Percentiles rank a stretch among this genome's conserved stretches.
Conservation (phyloP, 2,329 filamentous ascomycete species). For the Didymosphaeria variabile region DNA sequence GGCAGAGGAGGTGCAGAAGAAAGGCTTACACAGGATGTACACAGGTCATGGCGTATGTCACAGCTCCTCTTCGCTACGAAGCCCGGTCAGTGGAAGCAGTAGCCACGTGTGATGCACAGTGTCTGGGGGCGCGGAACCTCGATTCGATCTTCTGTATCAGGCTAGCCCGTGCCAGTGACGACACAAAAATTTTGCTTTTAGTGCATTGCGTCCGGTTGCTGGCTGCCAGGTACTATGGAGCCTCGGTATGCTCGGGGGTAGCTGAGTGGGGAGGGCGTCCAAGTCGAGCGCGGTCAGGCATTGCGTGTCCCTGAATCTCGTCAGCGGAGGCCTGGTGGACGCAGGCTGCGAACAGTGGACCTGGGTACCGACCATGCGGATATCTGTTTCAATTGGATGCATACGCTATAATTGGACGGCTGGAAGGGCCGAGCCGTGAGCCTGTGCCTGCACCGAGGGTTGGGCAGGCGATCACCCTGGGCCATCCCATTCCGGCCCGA, state of each 20-base stretch:
- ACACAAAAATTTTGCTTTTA: background rate
- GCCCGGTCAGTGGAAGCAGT: background rate
- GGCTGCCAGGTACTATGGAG: background rate
- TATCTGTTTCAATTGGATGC: too few relatives aligned
- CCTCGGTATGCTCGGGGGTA: background rate
- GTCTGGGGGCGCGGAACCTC: background rate
- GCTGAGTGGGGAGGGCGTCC: background rate
- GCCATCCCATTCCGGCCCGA: background rate
- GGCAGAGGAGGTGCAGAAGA: background rate
- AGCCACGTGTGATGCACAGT: conserved; percentile 8
- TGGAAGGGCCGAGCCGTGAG: conserved; percentile 2
- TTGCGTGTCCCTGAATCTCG: too few relatives aligned
- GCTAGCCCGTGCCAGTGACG: background rate
- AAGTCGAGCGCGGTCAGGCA: too few relatives aligned
- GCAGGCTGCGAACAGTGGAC: too few relatives aligned
- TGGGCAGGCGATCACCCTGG: background rate
- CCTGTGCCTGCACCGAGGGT: background rate
- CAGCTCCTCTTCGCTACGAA: conserved; percentile 7
- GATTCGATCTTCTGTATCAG: conserved; percentile 4
- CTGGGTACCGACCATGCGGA: too few relatives aligned
- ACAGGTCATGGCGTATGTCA: background rate
- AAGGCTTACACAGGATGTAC: background rate
- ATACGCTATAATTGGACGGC: background rate
- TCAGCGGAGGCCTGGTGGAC: too few relatives aligned
- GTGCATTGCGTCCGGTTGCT: too few relatives aligned